Conservation (phyloP, 352 stramenopile genomes). For the Pythium dissotocum region DNA sequence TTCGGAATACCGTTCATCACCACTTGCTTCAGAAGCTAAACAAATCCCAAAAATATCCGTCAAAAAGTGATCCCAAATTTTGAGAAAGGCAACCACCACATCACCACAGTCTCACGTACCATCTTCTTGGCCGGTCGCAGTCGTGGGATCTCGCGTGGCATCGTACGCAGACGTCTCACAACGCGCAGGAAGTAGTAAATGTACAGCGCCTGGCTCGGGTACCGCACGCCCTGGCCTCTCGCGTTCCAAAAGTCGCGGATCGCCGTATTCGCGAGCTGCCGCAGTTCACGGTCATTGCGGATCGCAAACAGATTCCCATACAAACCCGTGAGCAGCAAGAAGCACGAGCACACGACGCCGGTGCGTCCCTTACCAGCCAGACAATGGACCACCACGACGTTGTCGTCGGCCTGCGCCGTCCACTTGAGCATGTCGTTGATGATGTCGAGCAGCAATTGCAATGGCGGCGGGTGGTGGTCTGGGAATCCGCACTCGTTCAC, state of each 20-base stretch:
- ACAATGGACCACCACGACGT: conserved; percentile 83
- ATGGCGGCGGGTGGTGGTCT: conserved; percentile 76
- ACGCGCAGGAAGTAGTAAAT: conserved; percentile 90
- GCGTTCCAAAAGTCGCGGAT: conserved; percentile 80
- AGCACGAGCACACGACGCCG: conserved; percentile 83
- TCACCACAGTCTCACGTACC: conserved; percentile 11
- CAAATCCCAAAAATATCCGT: too few species aligned
- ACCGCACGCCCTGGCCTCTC: conserved; percentile 78
- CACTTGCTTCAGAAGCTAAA: conserved; percentile 48
- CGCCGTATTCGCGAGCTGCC: conserved; percentile 60
- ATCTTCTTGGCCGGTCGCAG: conserved; percentile 61
- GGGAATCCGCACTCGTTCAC: conserved; percentile 81
- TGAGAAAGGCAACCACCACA: too few species aligned
- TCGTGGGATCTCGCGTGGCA: conserved; percentile 57
- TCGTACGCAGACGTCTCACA: conserved; percentile 44
- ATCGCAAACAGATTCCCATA: conserved; percentile 75
- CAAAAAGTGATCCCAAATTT: too few species aligned
- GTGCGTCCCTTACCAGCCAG: conserved; percentile 80
- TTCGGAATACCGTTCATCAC: conserved; percentile 76
- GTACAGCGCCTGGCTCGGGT: conserved; percentile 81
- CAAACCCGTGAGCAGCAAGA: conserved; percentile 70
- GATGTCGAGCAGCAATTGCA: conserved; percentile 80
- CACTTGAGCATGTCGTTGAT: conserved; percentile 86
- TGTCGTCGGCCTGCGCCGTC: conserved; percentile 56
- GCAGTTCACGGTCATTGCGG: conserved; percentile 61